Conservation (phyloP, 306 rosid species). For the Gillenia trifoliata region DNA sequence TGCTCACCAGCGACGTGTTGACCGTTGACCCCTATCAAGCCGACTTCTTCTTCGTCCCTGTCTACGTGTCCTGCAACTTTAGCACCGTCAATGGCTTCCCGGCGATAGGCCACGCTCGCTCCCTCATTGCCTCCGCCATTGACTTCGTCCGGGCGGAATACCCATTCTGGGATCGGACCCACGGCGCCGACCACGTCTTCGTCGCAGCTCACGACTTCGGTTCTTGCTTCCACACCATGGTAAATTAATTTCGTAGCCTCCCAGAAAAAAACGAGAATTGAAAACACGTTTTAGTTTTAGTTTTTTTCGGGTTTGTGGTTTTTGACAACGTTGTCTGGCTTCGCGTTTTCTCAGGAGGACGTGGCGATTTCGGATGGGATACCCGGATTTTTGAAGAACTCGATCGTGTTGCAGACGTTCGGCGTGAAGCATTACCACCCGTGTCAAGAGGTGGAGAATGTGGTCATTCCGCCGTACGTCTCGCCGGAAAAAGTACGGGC, state of each 20-base stretch:
- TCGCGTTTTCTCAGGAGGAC: constrained; percentile 49
- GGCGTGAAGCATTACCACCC: constrained; percentile 71
- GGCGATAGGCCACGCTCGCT: constrained; percentile 88
- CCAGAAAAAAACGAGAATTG: not conserved
- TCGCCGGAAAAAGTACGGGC: constrained; percentile 46
- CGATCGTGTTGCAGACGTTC: constrained; percentile 81
- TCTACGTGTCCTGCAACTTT: constrained; percentile 90
- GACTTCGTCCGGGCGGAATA: constrained; percentile 39
- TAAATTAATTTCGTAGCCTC: not conserved
- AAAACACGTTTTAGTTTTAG: not conserved
- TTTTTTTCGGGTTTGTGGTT: not conserved
- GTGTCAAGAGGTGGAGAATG: constrained; percentile 83
- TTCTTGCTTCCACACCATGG: constrained; percentile 90
- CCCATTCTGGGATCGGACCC: constrained; percentile 71
- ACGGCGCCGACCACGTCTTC: constrained; percentile 80
- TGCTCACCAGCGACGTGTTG: constrained; percentile 53
- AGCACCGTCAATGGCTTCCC: constrained; percentile 87
- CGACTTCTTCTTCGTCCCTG: constrained; percentile 86
- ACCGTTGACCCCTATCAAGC: constrained; percentile 69
- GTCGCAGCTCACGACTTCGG: constrained; percentile 94
- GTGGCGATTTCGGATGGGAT: constrained; percentile 77
- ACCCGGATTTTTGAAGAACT: constrained; percentile 61
- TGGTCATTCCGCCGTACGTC: constrained; percentile 79
- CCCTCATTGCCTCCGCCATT: constrained; percentile 61
- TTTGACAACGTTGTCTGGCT: not conserved